Conservation (phyloP, 345 rosid species). For the Laguncularia racemosa region DNA sequence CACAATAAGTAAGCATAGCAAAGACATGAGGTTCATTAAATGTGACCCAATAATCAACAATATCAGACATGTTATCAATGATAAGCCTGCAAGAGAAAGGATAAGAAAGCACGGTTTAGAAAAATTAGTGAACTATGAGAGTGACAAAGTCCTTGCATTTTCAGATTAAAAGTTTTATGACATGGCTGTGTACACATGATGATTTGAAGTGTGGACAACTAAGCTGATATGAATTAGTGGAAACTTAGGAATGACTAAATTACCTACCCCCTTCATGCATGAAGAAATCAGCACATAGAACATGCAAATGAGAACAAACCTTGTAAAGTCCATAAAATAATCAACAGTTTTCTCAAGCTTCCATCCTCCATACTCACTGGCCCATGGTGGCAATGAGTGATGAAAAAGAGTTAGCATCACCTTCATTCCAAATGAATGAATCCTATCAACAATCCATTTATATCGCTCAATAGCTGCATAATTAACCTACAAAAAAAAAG, state of each 20-base stretch:
- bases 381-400: conserved; percentile 97
- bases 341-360: conserved; percentile 88
- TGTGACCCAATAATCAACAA: conserved; percentile 87
- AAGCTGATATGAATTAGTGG: no score
- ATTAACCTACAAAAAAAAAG: conserved; percentile 47
- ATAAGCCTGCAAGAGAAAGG: conserved; percentile 55
- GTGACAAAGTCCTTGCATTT: no score
- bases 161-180: no score
- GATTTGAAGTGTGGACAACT: background rate
- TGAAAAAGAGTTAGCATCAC: conserved; percentile 96
- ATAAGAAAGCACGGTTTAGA: conserved; percentile 12
- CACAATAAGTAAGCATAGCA: conserved; percentile 83
- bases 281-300: background rate
- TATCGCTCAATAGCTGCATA: conserved; percentile 82
- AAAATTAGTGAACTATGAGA: background rate
- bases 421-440: conserved; percentile 82
- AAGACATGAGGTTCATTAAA: conserved; percentile 96
- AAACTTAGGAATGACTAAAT: no score
- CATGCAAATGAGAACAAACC: conserved; percentile 25
- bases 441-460: conserved; percentile 76
- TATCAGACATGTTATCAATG: conserved; percentile 63
- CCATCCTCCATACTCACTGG: conserved; percentile 97
- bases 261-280: background rate
- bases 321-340: conserved; percentile 80
- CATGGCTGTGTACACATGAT: background rate